These are phyloP conservation scores for Grigorovia yakushimaensis DNA, from an alignment of 805 yeast genomes.

Conservation along the genomic window DNA sequence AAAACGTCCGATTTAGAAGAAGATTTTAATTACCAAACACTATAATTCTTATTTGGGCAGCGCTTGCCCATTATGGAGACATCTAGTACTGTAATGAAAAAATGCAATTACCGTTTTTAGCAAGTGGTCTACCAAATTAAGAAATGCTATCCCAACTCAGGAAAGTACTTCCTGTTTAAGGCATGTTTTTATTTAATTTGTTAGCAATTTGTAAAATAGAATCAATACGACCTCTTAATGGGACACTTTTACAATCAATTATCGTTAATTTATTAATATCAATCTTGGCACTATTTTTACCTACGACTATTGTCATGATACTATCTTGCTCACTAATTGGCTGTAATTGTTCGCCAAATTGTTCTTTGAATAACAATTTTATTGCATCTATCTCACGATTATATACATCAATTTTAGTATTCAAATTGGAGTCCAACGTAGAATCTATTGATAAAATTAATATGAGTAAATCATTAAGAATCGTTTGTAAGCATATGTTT, in stretches of 20 bases:
- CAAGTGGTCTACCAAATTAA: no score
- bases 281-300: constrained; percentile 58
- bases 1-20: no score
- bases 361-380: constrained; percentile 51
- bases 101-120: no score
- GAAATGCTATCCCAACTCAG: background rate
- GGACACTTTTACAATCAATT: constrained; percentile 51
- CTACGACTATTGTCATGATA: constrained; percentile 40
- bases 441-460: background rate
- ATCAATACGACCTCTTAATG: constrained; percentile 65
- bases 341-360: no score
- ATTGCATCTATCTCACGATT: background rate
- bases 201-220: constrained; percentile 66
- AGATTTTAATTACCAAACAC: no score
- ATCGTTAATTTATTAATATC: constrained; percentile 54
- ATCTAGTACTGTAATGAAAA: no score
- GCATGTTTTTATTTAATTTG: constrained; percentile 41
- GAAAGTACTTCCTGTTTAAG: background rate
- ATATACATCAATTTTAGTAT: background rate
- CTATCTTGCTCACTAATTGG: constrained; percentile 30
- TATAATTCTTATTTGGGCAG: no score
- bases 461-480: background rate
- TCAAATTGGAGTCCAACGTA: background rate
- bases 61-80: no score
- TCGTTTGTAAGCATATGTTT: background rate